Percentiles rank a stretch among this genome's conserved stretches.
Conservation (phyloP, 2,329 filamentous ascomycete genomes). For the Cucurbitaria berberidis region DNA sequence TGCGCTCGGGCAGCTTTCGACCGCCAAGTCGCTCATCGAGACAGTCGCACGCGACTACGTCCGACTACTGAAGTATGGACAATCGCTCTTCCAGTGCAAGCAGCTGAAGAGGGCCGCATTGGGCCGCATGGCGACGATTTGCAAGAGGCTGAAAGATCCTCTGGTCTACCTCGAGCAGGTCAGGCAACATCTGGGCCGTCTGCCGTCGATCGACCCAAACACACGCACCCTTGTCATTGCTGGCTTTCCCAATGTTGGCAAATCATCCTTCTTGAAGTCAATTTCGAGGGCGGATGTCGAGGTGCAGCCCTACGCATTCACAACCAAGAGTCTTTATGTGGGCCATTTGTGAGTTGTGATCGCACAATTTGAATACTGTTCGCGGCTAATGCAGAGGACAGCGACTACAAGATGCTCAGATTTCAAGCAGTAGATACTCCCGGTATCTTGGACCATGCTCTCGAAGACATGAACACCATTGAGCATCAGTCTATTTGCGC, state of each 20-base stretch:
- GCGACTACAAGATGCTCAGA: constrained; percentile 88
- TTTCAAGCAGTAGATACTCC: constrained; percentile 97
- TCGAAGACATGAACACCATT: constrained; percentile 99
- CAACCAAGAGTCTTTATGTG: constrained; percentile 95
- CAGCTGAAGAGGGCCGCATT: constrained; percentile 95
- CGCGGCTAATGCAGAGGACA: constrained; percentile 2
- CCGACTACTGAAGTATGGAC: constrained; percentile 90
- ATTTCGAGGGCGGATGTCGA: constrained; percentile 95
- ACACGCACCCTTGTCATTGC: constrained; percentile 95
- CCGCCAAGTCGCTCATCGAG: constrained; percentile 95
- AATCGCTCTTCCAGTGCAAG: constrained; percentile 95
- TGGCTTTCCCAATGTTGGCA: constrained; percentile 91
- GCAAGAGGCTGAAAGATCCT: constrained; percentile 92
- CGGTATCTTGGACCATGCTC: constrained; percentile 95
- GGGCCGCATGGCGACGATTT: constrained; percentile 97
- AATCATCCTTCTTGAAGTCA: constrained; percentile 92
- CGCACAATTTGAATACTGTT: constrained; percentile 80
- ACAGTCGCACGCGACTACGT: constrained; percentile 96
- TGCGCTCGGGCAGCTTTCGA: constrained; percentile 92
- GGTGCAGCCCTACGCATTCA: constrained; percentile 97
- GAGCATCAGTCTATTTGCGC: constrained; percentile 99
- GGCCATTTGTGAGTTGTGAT: constrained; percentile 71
- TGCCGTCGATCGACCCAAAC: constrained; percentile 98
- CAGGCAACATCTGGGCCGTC: constrained; percentile 93
- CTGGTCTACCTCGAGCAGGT: constrained; percentile 96